Percentiles rank a stretch among this genome's conserved stretches.
These are phyloP conservation scores for Hippophae tibetana DNA, from an alignment of 306 rosid genomes.

Conservation along the genomic window DNA sequence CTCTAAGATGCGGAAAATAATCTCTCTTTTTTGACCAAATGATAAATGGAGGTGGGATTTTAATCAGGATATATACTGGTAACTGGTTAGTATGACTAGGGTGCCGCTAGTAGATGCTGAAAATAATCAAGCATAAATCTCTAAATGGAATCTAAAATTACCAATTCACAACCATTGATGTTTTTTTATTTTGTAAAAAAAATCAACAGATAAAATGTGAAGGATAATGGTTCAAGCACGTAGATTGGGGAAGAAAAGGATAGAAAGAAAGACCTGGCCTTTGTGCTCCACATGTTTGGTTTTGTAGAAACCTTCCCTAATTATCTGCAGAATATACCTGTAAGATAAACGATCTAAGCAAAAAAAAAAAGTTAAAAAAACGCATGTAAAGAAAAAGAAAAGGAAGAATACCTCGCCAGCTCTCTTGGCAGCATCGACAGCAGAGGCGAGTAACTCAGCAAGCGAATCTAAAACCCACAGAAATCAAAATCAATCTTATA, in stretches of 20 bases:
- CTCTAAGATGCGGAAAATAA: neutral
- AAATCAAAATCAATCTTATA: neutral
- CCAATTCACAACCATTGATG: too few relatives aligned
- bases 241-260: neutral
- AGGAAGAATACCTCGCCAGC: constrained; percentile 58
- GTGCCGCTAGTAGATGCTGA: too few relatives aligned
- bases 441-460: constrained; percentile 53
- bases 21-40: neutral
- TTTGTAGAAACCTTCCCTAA: constrained; percentile 65
- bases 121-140: too few relatives aligned
- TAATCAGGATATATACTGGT: too few relatives aligned
- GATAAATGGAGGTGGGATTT: neutral
- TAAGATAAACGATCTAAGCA: neutral
- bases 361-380: neutral
- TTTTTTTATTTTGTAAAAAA: too few relatives aligned
- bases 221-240: neutral
- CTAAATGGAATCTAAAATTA: too few relatives aligned
- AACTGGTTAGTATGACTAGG: too few relatives aligned
- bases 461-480: constrained; percentile 37
- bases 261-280: constrained; percentile 45
- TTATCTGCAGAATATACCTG: constrained; percentile 35
- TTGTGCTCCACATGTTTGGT: constrained; percentile 76
- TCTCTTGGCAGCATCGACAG: constrained; percentile 69
- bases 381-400: neutral
- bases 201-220: too few relatives aligned